A percentile compares a stretch with the other conserved stretches of the same genome.
Conservation (phyloP, 75 land plant species). For the Adiantum capillusveneris region DNA sequence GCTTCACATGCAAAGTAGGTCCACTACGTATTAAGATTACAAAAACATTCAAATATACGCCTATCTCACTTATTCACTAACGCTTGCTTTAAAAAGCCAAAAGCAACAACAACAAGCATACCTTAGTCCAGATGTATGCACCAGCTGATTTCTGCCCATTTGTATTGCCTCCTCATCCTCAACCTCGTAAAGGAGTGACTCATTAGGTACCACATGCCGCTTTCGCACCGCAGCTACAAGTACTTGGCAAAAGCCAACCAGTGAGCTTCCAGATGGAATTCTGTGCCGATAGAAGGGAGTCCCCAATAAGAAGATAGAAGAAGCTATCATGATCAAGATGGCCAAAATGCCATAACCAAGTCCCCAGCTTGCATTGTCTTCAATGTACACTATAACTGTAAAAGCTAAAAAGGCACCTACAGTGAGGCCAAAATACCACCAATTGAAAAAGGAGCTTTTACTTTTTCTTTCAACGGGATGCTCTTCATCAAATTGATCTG, state of each 20-base stretch:
- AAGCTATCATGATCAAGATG: constrained; percentile 9
- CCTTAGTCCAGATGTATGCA: constrained; percentile 51
- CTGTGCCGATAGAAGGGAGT: constrained; percentile 15
- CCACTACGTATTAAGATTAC: no score
- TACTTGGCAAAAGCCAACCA: constrained; percentile 21
- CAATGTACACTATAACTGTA: constrained; percentile 31
- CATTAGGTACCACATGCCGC: constrained; percentile 14
- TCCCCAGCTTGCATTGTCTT: constrained; percentile 31
- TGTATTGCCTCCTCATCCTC: constrained; percentile 3
- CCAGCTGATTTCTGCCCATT: constrained; percentile 31
- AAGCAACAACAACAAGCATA: constrained; percentile 23
- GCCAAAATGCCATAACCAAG: constrained; percentile 31
- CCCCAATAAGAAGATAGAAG: constrained; percentile 12
- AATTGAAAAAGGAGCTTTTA: constrained; percentile 36
- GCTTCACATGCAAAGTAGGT: no score
- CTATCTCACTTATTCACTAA: no score
- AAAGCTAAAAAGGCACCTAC: constrained; percentile 22
- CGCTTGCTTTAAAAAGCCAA: no score
- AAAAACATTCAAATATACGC: no score
- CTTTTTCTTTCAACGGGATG: constrained; percentile 15
- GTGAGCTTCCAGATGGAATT: constrained; percentile 22
- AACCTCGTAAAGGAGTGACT: constrained; percentile 34
- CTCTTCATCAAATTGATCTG: constrained; percentile 51
- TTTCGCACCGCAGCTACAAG: constrained; percentile 17
- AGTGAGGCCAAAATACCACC: constrained; percentile 42